phyloP scores from a whole-genome alignment of 1,284 basidiomycete species.

The Papiliotrema laurentii region DNA sequence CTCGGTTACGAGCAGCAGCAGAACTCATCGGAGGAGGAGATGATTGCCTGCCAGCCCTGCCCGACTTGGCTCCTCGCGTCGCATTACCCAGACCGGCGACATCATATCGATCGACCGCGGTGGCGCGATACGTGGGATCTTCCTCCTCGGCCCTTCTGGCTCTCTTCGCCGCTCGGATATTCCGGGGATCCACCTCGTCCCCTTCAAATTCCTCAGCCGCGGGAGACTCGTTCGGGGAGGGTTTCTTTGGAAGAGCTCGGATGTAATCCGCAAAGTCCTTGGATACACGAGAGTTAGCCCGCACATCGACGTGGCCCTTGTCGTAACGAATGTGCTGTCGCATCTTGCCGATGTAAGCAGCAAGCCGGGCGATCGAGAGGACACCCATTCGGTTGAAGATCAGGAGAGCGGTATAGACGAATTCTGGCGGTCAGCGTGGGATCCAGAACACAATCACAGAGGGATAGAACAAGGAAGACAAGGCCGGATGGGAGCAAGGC shows the following conservation, averaged over 20 bases:
- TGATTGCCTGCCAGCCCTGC: background rate
- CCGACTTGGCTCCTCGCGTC: background rate
- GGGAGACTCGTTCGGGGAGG: conserved; percentile 11
- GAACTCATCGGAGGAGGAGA: background rate
- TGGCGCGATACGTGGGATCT: conserved; percentile 22
- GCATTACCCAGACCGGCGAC: background rate
- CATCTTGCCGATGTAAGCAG: conserved; percentile 27
- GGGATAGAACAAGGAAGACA: background rate
- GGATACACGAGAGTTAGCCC: conserved; percentile 20
- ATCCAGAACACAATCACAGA: background rate
- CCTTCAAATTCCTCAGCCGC: conserved; percentile 28
- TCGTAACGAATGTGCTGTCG: conserved; percentile 20
- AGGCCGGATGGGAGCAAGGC: background rate
- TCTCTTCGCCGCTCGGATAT: conserved; percentile 17
- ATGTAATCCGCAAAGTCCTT: conserved; percentile 16
- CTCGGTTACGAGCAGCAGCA: too few relatives aligned
- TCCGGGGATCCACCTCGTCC: conserved; percentile 19
- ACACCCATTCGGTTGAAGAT: conserved; percentile 31
- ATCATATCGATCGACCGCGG: conserved; percentile 1
- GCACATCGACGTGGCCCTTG: conserved; percentile 20
- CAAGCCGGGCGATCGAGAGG: conserved; percentile 21
- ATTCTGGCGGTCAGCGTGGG: conserved; percentile 23
- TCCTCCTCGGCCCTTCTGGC: conserved; percentile 18
- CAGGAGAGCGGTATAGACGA: conserved; percentile 29
- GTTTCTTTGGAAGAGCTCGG: conserved; percentile 16